Percentiles rank a stretch among this genome's conserved stretches.
phyloP scores from a whole-genome alignment of 176 grass and related monocot genomes.

The Carex littledalei region DNA sequence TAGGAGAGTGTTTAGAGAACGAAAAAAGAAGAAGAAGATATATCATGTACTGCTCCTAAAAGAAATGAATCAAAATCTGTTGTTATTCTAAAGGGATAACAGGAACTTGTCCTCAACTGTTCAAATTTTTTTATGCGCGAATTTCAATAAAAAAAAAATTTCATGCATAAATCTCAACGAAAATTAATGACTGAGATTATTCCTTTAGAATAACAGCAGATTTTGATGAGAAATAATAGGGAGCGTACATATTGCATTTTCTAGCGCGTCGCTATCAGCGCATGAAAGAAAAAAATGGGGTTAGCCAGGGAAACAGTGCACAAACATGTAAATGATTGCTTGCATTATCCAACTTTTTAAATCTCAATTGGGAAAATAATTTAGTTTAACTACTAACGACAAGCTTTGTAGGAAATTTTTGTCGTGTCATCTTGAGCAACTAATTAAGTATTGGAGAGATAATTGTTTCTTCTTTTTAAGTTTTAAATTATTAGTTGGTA shows the following conservation, averaged over 20 bases:
- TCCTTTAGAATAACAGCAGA: too few relatives aligned
- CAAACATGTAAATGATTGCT: not conserved
- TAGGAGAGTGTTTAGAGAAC: too few relatives aligned
- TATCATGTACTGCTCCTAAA: not conserved
- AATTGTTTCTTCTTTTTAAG: not conserved
- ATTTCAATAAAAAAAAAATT: too few relatives aligned
- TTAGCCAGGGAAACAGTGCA: not conserved
- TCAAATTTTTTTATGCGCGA: too few relatives aligned
- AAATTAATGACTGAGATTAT: too few relatives aligned
- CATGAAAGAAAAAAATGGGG: not conserved
- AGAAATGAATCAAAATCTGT: not conserved
- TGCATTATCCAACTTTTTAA: slow-evolving; percentile 8
- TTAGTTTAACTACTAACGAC: not conserved
- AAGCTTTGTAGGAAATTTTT: not conserved
- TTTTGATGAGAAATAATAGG: not conserved
- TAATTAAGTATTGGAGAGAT: not conserved
- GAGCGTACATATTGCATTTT: not conserved
- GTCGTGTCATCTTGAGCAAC: not conserved
- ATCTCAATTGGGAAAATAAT: not conserved
- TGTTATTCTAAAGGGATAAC: too few relatives aligned
- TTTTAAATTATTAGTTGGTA: too few relatives aligned
- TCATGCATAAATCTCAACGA: too few relatives aligned
- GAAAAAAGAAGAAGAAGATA: too few relatives aligned
- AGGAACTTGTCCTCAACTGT: too few relatives aligned
- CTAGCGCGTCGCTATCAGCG: not conserved